Evolutionary conservation across 176 grass and related monocot genomes (phyloP), one percentile per base, ranked within the genome.

Genomic region (Juncus inflexus): DNA sequence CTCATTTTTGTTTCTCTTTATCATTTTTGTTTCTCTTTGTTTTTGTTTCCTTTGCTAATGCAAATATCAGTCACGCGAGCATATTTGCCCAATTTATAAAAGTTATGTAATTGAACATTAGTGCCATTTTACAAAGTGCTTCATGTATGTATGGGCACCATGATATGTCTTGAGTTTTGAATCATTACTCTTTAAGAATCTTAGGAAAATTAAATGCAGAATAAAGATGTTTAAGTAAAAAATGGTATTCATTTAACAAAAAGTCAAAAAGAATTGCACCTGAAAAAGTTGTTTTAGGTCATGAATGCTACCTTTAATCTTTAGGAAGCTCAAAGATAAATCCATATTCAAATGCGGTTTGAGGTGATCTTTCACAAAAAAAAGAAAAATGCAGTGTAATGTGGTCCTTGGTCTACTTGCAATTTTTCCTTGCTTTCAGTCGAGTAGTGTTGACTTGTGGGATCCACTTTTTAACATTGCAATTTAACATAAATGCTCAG

Each of bases 321-420:
- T 28, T 28, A 28, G 19, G 19, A 37, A 12, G 53, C 50, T 5
- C 47, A 70, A 54, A 70, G 12, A 55, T 42, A 37, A 55, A 35
- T 36, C 39, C 39, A 19, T 64, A 40, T 43, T 64, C 12, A 45
- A 57, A 7, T 58, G 19, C 19, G 19, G 19, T 28, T 28, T 28
- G 19, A 28, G 19, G 19, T 28, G 19, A 28, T 28, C 19, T 28
- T 28, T 28, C 19, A 28, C 19, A 28, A 28, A 28, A 28, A 28
- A 28, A 28, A 28, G 1, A 28, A 28, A 28, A 28, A 28, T 28
- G 19, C 19, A 28, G 19, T 70, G 38, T 40, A 70, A 8, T 70
- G 67, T 42, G 67, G 52, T 70, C 67, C 67, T 7, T 42, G 35
- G 10, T 40, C 51, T 57, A 70, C 52, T 42, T 42, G 28, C 54